Evolutionary conservation across 192 early-diverging fungal species (phyloP).

Genomic region (Chytriomyces confervae): DNA sequence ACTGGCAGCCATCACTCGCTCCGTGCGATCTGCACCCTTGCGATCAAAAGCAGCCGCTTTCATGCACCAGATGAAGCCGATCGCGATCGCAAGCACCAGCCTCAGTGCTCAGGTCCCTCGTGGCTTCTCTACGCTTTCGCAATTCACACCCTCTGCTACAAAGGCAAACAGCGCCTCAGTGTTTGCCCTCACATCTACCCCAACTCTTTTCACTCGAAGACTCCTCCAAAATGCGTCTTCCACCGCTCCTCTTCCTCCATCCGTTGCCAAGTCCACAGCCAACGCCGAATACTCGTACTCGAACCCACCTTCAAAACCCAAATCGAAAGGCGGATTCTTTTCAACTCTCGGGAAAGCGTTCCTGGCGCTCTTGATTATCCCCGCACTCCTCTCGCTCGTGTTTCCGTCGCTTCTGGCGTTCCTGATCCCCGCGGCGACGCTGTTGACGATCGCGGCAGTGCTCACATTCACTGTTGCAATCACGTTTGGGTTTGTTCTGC

Average conservation of each 20-base stretch:
- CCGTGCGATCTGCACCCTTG: no score
- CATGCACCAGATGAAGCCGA: no score
- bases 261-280: conserved; percentile 4
- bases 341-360: conserved; percentile 25
- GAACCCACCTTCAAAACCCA: not conserved
- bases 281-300: not conserved
- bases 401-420: conserved; percentile 24
- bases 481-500: conserved; percentile 14
- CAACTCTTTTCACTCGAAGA: not conserved
- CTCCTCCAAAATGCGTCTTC: conserved; percentile 1
- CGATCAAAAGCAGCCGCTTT: no score
- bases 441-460: conserved; percentile 3
- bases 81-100: no score
- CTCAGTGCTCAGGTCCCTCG: no score
- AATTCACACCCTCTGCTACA: no score
- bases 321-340: conserved; percentile 2
- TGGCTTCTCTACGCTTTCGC: no score
- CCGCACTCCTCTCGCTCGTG: conserved; percentile 1
- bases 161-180: no score
- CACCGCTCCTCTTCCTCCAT: not conserved
- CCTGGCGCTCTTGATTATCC: conserved; percentile 8
- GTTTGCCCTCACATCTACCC: not conserved
- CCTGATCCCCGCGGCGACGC: conserved; percentile 16
- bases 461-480: conserved; percentile 9
- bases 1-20: no score